Conservation (phyloP, 192 early-diverging fungal genomes). For the Mortierella antarctica region DNA sequence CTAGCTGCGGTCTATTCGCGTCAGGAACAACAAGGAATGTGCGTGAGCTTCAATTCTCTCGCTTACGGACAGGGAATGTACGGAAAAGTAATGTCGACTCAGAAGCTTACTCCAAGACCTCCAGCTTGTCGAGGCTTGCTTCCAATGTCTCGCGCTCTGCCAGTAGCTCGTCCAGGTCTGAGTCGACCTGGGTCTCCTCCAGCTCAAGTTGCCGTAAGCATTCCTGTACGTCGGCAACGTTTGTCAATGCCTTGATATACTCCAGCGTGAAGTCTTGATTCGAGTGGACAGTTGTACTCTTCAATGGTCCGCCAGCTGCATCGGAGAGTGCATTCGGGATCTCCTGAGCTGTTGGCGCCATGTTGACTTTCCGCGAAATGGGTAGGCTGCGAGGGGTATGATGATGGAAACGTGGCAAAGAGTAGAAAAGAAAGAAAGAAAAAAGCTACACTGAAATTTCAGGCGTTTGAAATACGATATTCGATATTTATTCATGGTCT, state of each 20-base stretch:
- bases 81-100: background rate
- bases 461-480: background rate
- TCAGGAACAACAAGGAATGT: background rate
- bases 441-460: background rate
- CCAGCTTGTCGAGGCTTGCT: slow-evolving; percentile 61
- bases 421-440: background rate
- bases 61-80: background rate
- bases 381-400: background rate
- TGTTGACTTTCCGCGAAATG: background rate
- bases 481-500: background rate
- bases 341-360: slow-evolving; percentile 17
- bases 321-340: background rate
- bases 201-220: slow-evolving; percentile 66
- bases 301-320: background rate
- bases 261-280: slow-evolving; percentile 15
- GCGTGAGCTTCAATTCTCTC: background rate
- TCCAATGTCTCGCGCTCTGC: slow-evolving; percentile 59
- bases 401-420: background rate
- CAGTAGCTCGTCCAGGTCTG: slow-evolving; percentile 67
- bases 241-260: slow-evolving; percentile 63
- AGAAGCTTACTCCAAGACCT: slow-evolving; percentile 60
- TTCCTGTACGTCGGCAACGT: slow-evolving; percentile 70
- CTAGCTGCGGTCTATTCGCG: slow-evolving; percentile 62
- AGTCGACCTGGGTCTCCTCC: slow-evolving; percentile 73
- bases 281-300: background rate